Conservation (phyloP, 1,284 basidiomycete species). For the Rhodofomes roseus region DNA sequence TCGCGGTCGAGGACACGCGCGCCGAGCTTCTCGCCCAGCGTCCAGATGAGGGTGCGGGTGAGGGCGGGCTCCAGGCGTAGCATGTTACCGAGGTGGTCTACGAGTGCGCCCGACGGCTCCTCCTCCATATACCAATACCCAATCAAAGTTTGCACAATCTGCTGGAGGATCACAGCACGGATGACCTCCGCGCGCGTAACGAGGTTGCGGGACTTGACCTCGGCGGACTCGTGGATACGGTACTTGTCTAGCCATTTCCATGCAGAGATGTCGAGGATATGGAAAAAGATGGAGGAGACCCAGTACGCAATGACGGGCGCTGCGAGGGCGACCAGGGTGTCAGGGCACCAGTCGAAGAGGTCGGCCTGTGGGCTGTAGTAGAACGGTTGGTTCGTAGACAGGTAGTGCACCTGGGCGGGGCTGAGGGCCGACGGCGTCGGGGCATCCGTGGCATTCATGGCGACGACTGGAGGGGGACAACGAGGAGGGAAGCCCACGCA, state of each 20-base stretch:
- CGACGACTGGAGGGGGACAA: background rate
- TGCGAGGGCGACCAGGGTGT: constrained; percentile 71
- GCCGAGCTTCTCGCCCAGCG: constrained; percentile 33
- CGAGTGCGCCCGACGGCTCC: constrained; percentile 35
- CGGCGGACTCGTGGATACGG: constrained; percentile 85
- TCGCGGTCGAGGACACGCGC: constrained; percentile 34
- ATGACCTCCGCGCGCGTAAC: constrained; percentile 82
- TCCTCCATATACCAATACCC: constrained; percentile 71
- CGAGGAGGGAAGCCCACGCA: background rate
- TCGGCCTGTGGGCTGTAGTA: constrained; percentile 23
- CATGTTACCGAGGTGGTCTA: constrained; percentile 52
- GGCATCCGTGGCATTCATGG: constrained; percentile 22
- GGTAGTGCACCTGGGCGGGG: constrained; percentile 21
- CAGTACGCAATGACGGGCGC: constrained; percentile 89
- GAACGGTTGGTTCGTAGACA: constrained; percentile 20
- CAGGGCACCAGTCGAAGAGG: constrained; percentile 36
- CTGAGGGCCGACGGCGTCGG: constrained; percentile 14
- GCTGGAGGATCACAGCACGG: constrained; percentile 34
- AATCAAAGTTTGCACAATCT: constrained; percentile 79
- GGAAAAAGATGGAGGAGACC: constrained; percentile 78
- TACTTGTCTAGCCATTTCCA: constrained; percentile 82
- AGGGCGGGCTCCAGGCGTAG: constrained; percentile 38
- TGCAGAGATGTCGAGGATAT: constrained; percentile 71
- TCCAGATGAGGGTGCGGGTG: constrained; percentile 37
- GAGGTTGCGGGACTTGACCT: constrained; percentile 76